Evolutionary conservation across 2,329 filamentous ascomycete species (phyloP).

Genomic region (Colletotrichum spinosum): DNA sequence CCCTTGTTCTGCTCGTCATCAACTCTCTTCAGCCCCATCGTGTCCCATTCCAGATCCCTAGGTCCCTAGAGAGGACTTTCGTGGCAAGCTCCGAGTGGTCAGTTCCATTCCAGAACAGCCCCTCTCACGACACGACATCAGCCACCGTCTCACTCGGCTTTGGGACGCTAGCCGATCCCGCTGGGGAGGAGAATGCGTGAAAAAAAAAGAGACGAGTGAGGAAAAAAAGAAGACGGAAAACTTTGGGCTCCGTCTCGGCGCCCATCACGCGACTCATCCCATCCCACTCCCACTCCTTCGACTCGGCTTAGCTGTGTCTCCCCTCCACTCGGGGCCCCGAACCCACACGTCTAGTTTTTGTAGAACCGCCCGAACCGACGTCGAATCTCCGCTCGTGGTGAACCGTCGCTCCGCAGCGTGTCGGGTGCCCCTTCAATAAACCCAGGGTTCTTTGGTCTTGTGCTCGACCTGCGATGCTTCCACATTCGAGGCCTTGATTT

Average conservation of each 20-base stretch:
- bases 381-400: constrained; percentile 5
- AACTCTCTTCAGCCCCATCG: not conserved
- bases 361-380: constrained; percentile 15
- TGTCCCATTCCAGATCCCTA: not conserved
- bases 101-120: no score
- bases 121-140: not conserved
- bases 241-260: not conserved
- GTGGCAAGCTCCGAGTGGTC: no score
- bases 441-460: not conserved
- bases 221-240: not conserved
- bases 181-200: not conserved
- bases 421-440: not conserved
- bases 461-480: constrained; percentile 7
- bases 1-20: constrained; percentile 1
- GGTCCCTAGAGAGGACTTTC: no score
- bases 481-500: not conserved
- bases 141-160: not conserved
- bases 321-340: constrained; percentile 1
- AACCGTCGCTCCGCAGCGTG: not conserved
- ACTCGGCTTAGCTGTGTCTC: not conserved
- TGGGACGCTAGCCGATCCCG: constrained; percentile 14
- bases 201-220: not conserved
- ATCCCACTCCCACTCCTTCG: no score
- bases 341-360: not conserved
- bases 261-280: not conserved